Evolutionary conservation across 306 rosid species (phyloP), one percentile per base, ranked within the genome.

Genomic region (Rosa lucieae): DNA sequence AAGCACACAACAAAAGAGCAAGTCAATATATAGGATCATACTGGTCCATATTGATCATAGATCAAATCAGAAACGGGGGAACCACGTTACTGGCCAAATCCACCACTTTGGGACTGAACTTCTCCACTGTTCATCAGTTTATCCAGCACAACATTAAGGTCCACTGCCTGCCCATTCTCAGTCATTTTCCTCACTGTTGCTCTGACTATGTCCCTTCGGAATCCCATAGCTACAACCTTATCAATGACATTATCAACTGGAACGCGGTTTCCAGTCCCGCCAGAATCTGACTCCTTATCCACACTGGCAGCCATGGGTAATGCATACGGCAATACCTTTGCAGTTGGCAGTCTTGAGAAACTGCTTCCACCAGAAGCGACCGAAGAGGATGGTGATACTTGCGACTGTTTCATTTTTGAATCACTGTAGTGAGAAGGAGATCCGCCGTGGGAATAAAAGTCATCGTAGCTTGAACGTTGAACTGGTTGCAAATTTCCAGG

Each of bases 191-290:
- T 83, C 69, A 83, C 88, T 18, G 87, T 72, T 35, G 84, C 86
- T 82, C 78, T 77, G 80, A 87, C 91, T 37, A 59, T 8, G 77
- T 85, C 88, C 76, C 89, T 85, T 67, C 84, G 82, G 62, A 87
- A 87, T 76, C 91, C 89, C 89, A 87, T 87, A 4, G 79, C 82
- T 9, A 85, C 91, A 63, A 84, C 85, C 55, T 83, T 73, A n/a
- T 82, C 85, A 76, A 83, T 44, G 78, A 82, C 86, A 72, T 83
- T 88, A 56, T 83, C 81, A 10, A 49, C 80, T 12, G 84, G 77
- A 39, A 53, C 7, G 20, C 76, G 79, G 43, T 67, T 79, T 62
- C 79, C 68, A 55, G 70, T 81, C 80, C 77, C 85, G 49, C 77
- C 56, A 67, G 89, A 67, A 55, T 72, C 56, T 26, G 81, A 78